Conservation (phyloP, 2,329 filamentous ascomycete genomes). For the Aspergillus phoenicis region DNA sequence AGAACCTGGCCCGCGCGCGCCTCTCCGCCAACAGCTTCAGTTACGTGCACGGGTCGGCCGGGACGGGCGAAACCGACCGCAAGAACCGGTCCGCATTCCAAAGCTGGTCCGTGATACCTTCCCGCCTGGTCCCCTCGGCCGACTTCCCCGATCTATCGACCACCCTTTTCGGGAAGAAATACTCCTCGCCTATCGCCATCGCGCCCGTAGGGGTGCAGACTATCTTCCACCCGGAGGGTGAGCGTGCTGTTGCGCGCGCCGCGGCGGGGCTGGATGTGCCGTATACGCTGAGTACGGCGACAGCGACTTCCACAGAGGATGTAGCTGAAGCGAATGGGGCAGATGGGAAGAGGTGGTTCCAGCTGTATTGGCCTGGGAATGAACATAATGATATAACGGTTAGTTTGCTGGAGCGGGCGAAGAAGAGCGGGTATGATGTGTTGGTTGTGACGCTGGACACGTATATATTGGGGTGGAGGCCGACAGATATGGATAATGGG, state of each 20-base stretch:
- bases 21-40: constrained; percentile 57
- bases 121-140: constrained; percentile 28
- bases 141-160: constrained; percentile 51
- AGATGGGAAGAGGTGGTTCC: constrained; percentile 65
- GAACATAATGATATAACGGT: constrained; percentile 64
- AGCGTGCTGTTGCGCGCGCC: constrained; percentile 63
- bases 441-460: constrained; percentile 74
- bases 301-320: constrained; percentile 65
- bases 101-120: constrained; percentile 32
- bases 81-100: constrained; percentile 36
- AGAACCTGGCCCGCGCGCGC: constrained; percentile 53
- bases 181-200: constrained; percentile 59
- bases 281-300: constrained; percentile 67
- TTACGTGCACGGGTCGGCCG: constrained; percentile 63
- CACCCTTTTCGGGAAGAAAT: constrained; percentile 53
- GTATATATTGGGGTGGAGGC: constrained; percentile 68
- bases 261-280: constrained; percentile 63
- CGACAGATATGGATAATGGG: constrained; percentile 63
- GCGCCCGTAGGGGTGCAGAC: constrained; percentile 71
- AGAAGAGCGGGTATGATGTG: constrained; percentile 62
- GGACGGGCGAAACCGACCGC: constrained; percentile 29
- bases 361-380: constrained; percentile 69
- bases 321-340: constrained; percentile 59
- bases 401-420: constrained; percentile 63
- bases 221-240: constrained; percentile 66